Conservation (phyloP, 768 basidiomycete genomes). For the Tylopilus sp. region DNA sequence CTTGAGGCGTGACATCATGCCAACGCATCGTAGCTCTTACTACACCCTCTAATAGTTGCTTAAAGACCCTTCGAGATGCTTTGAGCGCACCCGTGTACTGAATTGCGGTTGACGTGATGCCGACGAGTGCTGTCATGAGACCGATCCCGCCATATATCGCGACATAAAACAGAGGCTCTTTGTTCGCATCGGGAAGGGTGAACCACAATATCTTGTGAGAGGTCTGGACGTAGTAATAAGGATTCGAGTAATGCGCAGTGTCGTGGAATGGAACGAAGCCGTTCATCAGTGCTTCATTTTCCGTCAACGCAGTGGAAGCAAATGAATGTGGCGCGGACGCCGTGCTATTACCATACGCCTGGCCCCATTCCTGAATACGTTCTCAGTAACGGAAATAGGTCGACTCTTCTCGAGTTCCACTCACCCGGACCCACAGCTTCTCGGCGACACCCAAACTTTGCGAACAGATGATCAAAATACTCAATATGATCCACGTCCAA, state of each 20-base stretch:
- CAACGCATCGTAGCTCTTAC: conserved; percentile 83
- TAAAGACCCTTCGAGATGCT: conserved; percentile 37
- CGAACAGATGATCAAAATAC: conserved; percentile 19
- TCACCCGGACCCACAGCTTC: conserved; percentile 31
- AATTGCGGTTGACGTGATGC: conserved; percentile 43
- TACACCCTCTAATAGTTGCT: conserved; percentile 60
- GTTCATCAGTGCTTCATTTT: conserved; percentile 29
- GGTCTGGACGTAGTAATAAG: conserved; percentile 16
- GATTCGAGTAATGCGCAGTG: conserved; percentile 12
- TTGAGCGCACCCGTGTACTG: conserved; percentile 55
- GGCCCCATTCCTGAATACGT: conserved; percentile 27
- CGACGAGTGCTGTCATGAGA: conserved; percentile 43
- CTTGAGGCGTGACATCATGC: conserved; percentile 81
- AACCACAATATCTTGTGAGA: conserved; percentile 11
- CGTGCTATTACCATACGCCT: conserved; percentile 18
- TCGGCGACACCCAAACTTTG: conserved; percentile 27
- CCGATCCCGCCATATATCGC: conserved; percentile 64
- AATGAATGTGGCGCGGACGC: conserved; percentile 13
- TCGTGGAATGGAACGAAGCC: conserved; percentile 21
- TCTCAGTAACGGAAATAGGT: background rate
- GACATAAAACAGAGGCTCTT: conserved; percentile 70
- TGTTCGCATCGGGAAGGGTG: conserved; percentile 45
- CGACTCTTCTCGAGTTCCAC: background rate
- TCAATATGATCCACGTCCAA: conserved; percentile 28
- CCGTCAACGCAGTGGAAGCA: conserved; percentile 20